phyloP scores from a whole-genome alignment of 106 monocot genomes.

The Narthecium ossifragum region DNA sequence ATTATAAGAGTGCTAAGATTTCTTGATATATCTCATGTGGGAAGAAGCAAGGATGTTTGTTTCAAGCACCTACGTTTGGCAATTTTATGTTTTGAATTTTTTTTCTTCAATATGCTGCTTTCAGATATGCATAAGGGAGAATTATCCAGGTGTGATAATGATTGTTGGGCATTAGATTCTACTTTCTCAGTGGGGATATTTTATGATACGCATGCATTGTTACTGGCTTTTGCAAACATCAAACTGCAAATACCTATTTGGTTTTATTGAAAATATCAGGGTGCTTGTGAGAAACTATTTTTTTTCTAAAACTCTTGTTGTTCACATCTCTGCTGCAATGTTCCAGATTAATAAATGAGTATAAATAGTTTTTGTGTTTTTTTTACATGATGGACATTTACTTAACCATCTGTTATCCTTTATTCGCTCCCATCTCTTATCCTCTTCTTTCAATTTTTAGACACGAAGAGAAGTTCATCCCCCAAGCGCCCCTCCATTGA shows the following conservation, averaged over 20 bases:
- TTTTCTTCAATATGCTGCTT: neutral
- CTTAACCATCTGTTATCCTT: neutral
- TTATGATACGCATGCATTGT: too few relatives aligned
- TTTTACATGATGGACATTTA: neutral
- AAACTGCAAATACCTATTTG: too few relatives aligned
- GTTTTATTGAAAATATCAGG: too few relatives aligned
- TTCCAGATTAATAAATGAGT: neutral
- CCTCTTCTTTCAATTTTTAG: slow-evolving; percentile 13
- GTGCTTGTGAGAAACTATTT: neutral
- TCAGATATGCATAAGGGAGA: too few relatives aligned
- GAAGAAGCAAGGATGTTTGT: neutral
- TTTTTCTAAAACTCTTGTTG: neutral
- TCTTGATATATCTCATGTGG: too few relatives aligned
- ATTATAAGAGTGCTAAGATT: too few relatives aligned
- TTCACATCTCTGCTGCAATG: neutral
- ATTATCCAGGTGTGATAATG: too few relatives aligned
- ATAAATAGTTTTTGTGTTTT: neutral
- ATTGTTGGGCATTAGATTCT: too few relatives aligned
- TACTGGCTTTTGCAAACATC: too few relatives aligned
- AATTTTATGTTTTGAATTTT: neutral
- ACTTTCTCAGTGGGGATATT: too few relatives aligned
- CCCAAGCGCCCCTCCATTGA: slow-evolving; percentile 41
- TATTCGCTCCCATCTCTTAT: neutral
- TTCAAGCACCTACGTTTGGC: neutral
- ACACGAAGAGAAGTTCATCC: slow-evolving; percentile 38